Conservation (phyloP, 768 basidiomycete species). For the Lentinus tigrinus region DNA sequence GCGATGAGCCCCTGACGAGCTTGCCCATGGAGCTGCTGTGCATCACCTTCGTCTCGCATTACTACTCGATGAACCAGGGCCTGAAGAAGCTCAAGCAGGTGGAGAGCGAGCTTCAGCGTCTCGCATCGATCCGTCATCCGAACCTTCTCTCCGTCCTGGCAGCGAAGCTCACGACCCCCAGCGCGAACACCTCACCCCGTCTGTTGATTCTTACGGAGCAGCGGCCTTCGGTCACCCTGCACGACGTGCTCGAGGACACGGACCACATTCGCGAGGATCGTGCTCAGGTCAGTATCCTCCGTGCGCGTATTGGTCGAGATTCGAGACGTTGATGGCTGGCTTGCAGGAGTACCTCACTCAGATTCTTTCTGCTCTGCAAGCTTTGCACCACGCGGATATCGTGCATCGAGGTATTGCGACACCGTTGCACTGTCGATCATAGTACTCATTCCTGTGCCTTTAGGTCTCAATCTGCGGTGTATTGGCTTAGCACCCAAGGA, state of each 20-base stretch:
- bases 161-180: conserved; percentile 58
- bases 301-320: too few relatives aligned
- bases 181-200: conserved; percentile 47
- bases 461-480: conserved; percentile 58
- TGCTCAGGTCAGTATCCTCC: conserved; percentile 51
- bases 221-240: conserved; percentile 60
- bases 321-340: background rate
- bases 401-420: conserved; percentile 61
- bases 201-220: conserved; percentile 73
- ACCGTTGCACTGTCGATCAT: background rate
- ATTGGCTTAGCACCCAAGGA: conserved; percentile 60
- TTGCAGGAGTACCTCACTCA: conserved; percentile 72
- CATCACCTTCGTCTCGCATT: conserved; percentile 63
- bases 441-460: background rate
- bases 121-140: conserved; percentile 57
- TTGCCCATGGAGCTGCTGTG: conserved; percentile 68
- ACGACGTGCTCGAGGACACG: conserved; percentile 76
- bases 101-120: conserved; percentile 61
- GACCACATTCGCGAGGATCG: conserved; percentile 72
- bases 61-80: conserved; percentile 69
- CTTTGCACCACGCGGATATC: conserved; percentile 61
- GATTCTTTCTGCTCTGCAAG: conserved; percentile 67
- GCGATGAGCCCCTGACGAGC: conserved; percentile 48
- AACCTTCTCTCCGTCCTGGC: conserved; percentile 70
- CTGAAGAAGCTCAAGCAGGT: conserved; percentile 68